phyloP scores from a whole-genome alignment of 116 monocot genomes.

The Papilionanthe hybrid region DNA sequence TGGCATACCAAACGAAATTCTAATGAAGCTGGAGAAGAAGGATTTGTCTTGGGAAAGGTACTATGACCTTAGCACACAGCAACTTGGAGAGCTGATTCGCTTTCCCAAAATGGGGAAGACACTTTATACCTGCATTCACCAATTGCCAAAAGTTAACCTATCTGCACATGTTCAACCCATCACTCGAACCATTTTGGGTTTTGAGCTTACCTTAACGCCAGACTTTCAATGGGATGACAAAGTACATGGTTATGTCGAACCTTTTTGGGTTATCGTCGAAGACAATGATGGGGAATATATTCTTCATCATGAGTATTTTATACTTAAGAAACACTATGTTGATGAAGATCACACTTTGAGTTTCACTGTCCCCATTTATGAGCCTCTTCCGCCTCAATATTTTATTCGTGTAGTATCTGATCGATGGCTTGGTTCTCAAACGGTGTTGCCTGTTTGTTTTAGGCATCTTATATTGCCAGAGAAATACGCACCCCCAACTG shows the following conservation, averaged over 20 bases:
- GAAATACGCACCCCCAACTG: conserved; percentile 87
- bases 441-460: conserved; percentile 90
- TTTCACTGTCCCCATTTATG: conserved; percentile 92
- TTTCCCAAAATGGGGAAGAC: conserved; percentile 67
- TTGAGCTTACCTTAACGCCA: conserved; percentile 96
- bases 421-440: conserved; percentile 91
- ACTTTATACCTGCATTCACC: conserved; percentile 76
- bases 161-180: conserved; percentile 93
- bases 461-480: conserved; percentile 90
- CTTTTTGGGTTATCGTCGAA: conserved; percentile 98
- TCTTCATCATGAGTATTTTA: conserved; percentile 96
- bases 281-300: conserved; percentile 95
- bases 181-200: conserved; percentile 77
- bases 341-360: conserved; percentile 93
- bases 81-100: conserved; percentile 94
- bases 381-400: conserved; percentile 92
- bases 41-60: conserved; percentile 97
- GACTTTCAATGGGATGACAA: conserved; percentile 96
- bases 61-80: conserved; percentile 82
- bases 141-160: conserved; percentile 89
- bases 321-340: conserved; percentile 90
- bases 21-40: conserved; percentile 95
- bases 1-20: conserved; percentile 90
- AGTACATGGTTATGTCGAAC: conserved; percentile 95
- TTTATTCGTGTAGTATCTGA: conserved; percentile 94